phyloP scores from a whole-genome alignment of 345 rosid genomes.

The Gossypium herbaceum region DNA sequence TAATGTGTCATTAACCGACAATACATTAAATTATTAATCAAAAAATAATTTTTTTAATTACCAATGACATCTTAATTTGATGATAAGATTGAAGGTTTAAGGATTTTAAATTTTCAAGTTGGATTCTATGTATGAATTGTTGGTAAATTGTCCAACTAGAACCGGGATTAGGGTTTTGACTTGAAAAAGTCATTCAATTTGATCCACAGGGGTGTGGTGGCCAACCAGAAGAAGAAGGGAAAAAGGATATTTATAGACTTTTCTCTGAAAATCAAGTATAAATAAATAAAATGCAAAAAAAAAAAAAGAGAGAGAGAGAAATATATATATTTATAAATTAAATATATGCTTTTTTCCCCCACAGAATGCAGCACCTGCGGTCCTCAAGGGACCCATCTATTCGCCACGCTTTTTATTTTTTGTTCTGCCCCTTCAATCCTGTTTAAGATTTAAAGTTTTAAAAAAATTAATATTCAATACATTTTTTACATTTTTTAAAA shows the following conservation, averaged over 20 bases:
- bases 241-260: neutral
- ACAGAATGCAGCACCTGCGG: neutral
- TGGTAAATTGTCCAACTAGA: neutral
- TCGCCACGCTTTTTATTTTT: neutral
- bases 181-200: neutral
- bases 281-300: neutral
- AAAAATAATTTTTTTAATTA: too few species aligned
- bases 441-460: too few species aligned
- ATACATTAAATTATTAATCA: too few species aligned
- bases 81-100: too few species aligned
- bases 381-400: constrained; percentile 1
- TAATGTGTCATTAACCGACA: too few species aligned
- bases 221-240: neutral
- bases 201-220: neutral
- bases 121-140: too few species aligned
- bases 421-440: neutral
- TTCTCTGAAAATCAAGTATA: neutral
- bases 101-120: too few species aligned
- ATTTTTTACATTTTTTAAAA: too few species aligned
- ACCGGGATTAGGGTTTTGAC: constrained; percentile 17
- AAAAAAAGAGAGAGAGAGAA: fast-evolving
- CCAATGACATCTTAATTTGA: too few species aligned
- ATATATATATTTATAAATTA: neutral
- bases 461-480: too few species aligned
- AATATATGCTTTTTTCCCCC: neutral